A percentile compares a stretch with the other conserved stretches of the same genome.
phyloP scores from a whole-genome alignment of 2,329 filamentous ascomycete species.

The Trichoderma sp. region DNA sequence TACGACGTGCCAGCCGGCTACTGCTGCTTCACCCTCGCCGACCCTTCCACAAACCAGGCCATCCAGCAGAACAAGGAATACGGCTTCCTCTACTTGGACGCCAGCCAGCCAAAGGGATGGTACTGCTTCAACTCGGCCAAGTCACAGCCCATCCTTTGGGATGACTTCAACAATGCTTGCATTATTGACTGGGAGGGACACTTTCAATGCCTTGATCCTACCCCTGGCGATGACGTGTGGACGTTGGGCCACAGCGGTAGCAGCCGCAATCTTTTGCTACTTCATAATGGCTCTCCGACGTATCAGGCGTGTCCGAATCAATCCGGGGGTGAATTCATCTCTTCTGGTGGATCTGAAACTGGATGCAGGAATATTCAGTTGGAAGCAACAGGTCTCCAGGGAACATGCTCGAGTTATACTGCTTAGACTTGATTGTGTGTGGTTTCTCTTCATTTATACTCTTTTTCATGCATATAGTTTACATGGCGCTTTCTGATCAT shows the following conservation, averaged over 20 bases:
- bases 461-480: constrained; percentile 9
- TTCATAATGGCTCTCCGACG: constrained; percentile 30
- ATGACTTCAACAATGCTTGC: constrained; percentile 38
- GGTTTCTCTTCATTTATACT: not conserved
- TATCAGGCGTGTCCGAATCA: constrained; percentile 35
- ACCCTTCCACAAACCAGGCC: constrained; percentile 30
- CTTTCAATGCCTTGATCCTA: constrained; percentile 39
- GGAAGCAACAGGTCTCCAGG: constrained; percentile 33
- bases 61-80: constrained; percentile 34
- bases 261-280: constrained; percentile 30
- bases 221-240: constrained; percentile 35
- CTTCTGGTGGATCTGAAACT: constrained; percentile 27
- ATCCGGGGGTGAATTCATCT: constrained; percentile 32
- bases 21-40: constrained; percentile 40
- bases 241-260: constrained; percentile 31
- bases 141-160: constrained; percentile 33
- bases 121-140: constrained; percentile 37
- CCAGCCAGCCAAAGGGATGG: constrained; percentile 32
- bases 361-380: constrained; percentile 33
- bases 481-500: not conserved
- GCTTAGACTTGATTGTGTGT: not conserved
- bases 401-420: constrained; percentile 31
- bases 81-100: constrained; percentile 35
- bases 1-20: constrained; percentile 29
- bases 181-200: constrained; percentile 33